Percentiles rank a stretch among this genome's conserved stretches.
phyloP scores from a whole-genome alignment of 495 filamentous ascomycete genomes.

The Trichoderma asperelloides region DNA sequence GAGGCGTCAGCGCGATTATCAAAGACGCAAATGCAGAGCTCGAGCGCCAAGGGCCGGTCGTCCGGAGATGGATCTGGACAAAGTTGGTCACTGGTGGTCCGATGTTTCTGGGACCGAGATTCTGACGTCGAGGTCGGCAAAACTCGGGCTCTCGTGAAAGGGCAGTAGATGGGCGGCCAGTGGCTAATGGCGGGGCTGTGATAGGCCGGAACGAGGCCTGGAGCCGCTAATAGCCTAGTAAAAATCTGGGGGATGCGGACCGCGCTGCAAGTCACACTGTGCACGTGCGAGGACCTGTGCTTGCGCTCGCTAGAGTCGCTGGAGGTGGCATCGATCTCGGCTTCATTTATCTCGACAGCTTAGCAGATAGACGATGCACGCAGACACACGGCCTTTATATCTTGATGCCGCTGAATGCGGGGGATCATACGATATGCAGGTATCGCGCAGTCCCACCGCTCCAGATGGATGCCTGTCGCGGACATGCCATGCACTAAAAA shows the following conservation, averaged over 20 bases:
- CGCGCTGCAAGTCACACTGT: slow-evolving; percentile 1
- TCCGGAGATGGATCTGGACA: slow-evolving; percentile 4
- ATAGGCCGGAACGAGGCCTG: neutral
- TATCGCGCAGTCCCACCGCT: too few relatives aligned
- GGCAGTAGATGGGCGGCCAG: neutral
- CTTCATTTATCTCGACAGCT: neutral
- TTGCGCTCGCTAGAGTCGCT: neutral
- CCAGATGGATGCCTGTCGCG: too few relatives aligned
- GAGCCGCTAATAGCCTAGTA: neutral
- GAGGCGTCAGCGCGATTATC: neutral
- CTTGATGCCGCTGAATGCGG: too few relatives aligned
- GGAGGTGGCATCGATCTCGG: too few relatives aligned
- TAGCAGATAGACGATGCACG: neutral
- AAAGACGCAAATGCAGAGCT: neutral
- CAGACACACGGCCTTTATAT: too few relatives aligned
- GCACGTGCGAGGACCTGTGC: neutral
- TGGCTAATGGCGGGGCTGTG: neutral
- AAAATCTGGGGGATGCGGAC: neutral
- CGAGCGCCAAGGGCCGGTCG: neutral
- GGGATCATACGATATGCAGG: too few relatives aligned
- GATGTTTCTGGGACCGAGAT: neutral
- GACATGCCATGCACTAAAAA: too few relatives aligned
- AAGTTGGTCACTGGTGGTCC: neutral
- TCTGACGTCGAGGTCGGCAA: slow-evolving; percentile 7
- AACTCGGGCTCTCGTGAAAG: neutral